Evolutionary conservation across 169 alveolate species (phyloP).

Genomic region (Babesia sp.): DNA sequence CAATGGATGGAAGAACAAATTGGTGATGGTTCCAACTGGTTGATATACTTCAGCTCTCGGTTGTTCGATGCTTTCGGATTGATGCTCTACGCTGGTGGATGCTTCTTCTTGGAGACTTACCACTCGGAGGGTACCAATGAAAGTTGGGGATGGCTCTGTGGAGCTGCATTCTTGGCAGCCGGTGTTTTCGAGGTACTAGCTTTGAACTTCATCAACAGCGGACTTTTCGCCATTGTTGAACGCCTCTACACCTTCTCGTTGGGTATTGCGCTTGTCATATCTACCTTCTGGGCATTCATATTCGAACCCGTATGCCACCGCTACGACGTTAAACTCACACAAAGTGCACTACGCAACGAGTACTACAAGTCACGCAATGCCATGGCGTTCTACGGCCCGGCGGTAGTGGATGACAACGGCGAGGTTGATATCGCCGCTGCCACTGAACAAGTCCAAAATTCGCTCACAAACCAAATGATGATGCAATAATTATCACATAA

Average conservation of each 20-base stretch:
- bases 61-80: slow-evolving; percentile 81
- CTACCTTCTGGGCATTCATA: slow-evolving; percentile 84
- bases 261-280: slow-evolving; percentile 76
- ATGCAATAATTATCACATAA: slow-evolving; percentile 1
- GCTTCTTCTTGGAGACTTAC: slow-evolving; percentile 87
- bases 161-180: slow-evolving; percentile 77
- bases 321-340: slow-evolving; percentile 86
- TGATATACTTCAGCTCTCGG: slow-evolving; percentile 80
- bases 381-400: slow-evolving; percentile 92
- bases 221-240: slow-evolving; percentile 74
- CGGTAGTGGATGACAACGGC: slow-evolving; percentile 88
- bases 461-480: slow-evolving; percentile 9
- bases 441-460: slow-evolving; percentile 63
- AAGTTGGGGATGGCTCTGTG: slow-evolving; percentile 90
- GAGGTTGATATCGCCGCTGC: slow-evolving; percentile 83
- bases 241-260: slow-evolving; percentile 78
- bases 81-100: slow-evolving; percentile 82
- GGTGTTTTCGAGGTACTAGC: slow-evolving; percentile 79
- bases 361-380: slow-evolving; percentile 90
- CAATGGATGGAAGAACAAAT: slow-evolving; percentile 83
- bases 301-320: slow-evolving; percentile 88
- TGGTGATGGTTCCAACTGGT: slow-evolving; percentile 86
- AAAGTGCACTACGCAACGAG: slow-evolving; percentile 89
- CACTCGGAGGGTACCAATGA: slow-evolving; percentile 91
- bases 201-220: slow-evolving; percentile 72